These are phyloP conservation scores for Fragilaria crotonensis DNA, from an alignment of 108 stramenopile species.

Conservation along the genomic window DNA sequence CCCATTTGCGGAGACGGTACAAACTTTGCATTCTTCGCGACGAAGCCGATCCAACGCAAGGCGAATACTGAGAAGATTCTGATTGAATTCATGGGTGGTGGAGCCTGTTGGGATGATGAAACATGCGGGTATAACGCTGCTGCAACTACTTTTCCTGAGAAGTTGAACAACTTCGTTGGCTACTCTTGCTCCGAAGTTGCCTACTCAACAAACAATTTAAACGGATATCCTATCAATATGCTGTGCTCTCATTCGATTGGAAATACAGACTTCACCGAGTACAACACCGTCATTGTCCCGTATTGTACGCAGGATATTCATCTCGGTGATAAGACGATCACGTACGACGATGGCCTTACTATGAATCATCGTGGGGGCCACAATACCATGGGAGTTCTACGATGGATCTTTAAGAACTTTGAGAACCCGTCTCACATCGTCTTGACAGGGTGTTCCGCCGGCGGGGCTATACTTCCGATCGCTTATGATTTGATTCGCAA, in stretches of 20 bases:
- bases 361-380: conserved; percentile 29
- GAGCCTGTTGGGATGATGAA: conserved; percentile 47
- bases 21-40: conserved; percentile 36
- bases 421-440: conserved; percentile 27
- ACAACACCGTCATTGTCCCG: conserved; percentile 33
- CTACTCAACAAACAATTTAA: conserved; percentile 6
- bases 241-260: conserved; percentile 29
- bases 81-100: conserved; percentile 49
- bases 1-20: conserved; percentile 52
- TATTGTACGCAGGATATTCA: conserved; percentile 55
- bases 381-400: conserved; percentile 24
- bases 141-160: conserved; percentile 23
- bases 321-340: conserved; percentile 18
- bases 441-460: conserved; percentile 49
- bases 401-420: conserved; percentile 45
- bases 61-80: conserved; percentile 25
- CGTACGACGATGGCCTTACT: conserved; percentile 17
- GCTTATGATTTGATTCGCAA: conserved; percentile 30
- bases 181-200: conserved; percentile 28
- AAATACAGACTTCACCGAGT: conserved; percentile 29
- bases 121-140: conserved; percentile 28
- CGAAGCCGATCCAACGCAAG: conserved; percentile 25
- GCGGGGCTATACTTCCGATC: conserved; percentile 37
- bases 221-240: conserved; percentile 16
- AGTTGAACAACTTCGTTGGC: conserved; percentile 22